Base-by-base conservation (phyloP, 2,329 filamentous ascomycete genomes). In the Simplicillium aogashimaense region DNA sequence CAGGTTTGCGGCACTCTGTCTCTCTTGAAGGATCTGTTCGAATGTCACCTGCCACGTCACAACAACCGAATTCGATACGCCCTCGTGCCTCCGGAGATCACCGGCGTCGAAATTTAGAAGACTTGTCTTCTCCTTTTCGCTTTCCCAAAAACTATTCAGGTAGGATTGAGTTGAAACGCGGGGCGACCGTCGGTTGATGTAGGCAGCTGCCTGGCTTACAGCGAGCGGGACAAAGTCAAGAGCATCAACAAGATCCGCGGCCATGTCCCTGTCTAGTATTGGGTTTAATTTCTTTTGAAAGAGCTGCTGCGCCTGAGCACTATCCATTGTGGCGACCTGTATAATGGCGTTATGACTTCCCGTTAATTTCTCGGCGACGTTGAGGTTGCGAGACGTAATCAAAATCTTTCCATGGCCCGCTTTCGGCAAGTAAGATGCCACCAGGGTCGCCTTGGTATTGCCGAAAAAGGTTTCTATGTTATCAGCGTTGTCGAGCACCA, bases 401-500 rank as follows among this genome's bases (percentile, higher is more conserved):
- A 61, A 31, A 20, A 61, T 51, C 2, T 50, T 51, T 29, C 56
- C 56, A 18, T 59, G 53, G 8, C 38, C 33, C 32, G 47, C 53
- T 36, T 55, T 48, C 17, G 54, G 56, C 6, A 59, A 41, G 37
- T 52, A 58, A 3, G 43, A 42, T 11, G 37, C 46, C n/a, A 58
- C n/a, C n/a, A 36, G 2, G 47, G 40, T 38, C 43, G 43, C 11
- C 35, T 48, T 17, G 10, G 43, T 43, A 1, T 41, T 33, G 35
- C 45, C 28, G 34, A 54, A 53, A 20, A 60, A 53, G 5, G 58
- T 43, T 7, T 51, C 38, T 28, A 36, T 11, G 46, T 64, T 49
- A 43, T 64, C 60, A 32, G 55, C 59, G 43, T 57, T 63, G 32
- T 66, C 60, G 15, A 66, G 49, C 35, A 65, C 45, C 25, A 64